Conservation (phyloP, 1,284 basidiomycete species). For the Ceratobasidium theobromae region DNA sequence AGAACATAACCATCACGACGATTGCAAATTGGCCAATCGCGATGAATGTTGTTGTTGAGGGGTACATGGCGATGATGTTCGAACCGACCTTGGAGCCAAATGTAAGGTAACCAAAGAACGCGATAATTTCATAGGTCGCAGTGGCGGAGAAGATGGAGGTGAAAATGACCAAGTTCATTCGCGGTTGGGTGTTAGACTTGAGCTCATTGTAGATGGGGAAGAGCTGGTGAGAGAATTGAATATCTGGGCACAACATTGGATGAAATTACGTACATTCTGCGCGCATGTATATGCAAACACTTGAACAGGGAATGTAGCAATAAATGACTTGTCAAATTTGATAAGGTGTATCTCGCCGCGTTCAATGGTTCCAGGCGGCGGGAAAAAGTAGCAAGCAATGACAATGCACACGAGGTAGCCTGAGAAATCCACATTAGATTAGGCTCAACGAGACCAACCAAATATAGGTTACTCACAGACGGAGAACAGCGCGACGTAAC, state of each 20-base stretch:
- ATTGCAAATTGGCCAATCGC: slow-evolving; percentile 93
- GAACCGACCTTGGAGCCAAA: slow-evolving; percentile 89
- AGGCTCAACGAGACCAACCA: not conserved
- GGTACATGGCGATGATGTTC: slow-evolving; percentile 95
- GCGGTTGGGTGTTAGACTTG: slow-evolving; percentile 70
- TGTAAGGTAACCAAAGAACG: slow-evolving; percentile 89
- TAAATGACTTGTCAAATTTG: slow-evolving; percentile 73
- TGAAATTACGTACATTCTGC: slow-evolving; percentile 69
- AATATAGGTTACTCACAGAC: slow-evolving; percentile 69
- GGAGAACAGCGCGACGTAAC: slow-evolving; percentile 84
- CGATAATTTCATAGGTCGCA: slow-evolving; percentile 80
- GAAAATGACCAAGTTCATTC: slow-evolving; percentile 87
- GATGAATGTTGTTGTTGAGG: slow-evolving; percentile 88
- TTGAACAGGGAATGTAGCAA: slow-evolving; percentile 90
- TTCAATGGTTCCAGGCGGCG: slow-evolving; percentile 58
- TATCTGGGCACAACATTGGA: slow-evolving; percentile 17
- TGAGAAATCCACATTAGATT: slow-evolving; percentile 39
- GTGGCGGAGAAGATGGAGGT: slow-evolving; percentile 81
- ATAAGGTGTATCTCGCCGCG: slow-evolving; percentile 69
- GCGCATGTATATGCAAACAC: slow-evolving; percentile 92
- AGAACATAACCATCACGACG: slow-evolving; percentile 85
- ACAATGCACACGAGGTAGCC: slow-evolving; percentile 77
- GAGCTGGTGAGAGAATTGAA: slow-evolving; percentile 53
- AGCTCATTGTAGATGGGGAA: slow-evolving; percentile 96
- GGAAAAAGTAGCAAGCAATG: slow-evolving; percentile 70